Conservation (phyloP, 345 rosid species). For the Boechera stricta region DNA sequence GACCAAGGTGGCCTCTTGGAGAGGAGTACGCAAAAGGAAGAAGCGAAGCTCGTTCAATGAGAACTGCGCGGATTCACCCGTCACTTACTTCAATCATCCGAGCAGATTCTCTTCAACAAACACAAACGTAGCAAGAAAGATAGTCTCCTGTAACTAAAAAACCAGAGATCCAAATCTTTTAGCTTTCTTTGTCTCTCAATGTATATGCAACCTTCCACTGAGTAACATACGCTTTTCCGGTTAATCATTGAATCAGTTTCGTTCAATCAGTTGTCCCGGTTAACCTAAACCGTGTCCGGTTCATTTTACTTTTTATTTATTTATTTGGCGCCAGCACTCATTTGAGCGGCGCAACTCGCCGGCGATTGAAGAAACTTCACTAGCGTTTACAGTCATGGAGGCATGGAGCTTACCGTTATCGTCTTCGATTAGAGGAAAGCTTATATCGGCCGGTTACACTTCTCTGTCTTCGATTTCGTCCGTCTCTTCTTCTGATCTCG, state of each 20-base stretch:
- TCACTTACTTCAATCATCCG: conserved; percentile 85
- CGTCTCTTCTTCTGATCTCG: conserved; percentile 57
- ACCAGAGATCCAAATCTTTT: conserved; percentile 6
- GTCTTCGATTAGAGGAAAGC: conserved; percentile 70
- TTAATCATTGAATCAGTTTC: not conserved
- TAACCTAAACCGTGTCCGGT: conserved; percentile 6
- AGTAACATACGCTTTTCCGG: conserved; percentile 3
- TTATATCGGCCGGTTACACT: conserved; percentile 68
- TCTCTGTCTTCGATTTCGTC: conserved; percentile 64
- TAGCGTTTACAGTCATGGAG: conserved; percentile 56
- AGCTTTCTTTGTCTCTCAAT: not conserved
- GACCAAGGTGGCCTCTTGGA: conserved; percentile 96
- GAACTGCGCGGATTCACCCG: conserved; percentile 77
- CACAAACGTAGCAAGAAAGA: conserved; percentile 18
- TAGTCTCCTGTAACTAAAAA: conserved; percentile 26
- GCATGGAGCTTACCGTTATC: conserved; percentile 64
- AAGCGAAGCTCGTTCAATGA: conserved; percentile 81
- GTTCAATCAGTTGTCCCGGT: conserved; percentile 2
- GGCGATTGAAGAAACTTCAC: conserved; percentile 27
- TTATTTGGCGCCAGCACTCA: not conserved
- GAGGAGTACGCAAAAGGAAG: conserved; percentile 84
- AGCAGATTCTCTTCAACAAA: conserved; percentile 63
- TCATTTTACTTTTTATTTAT: not conserved
- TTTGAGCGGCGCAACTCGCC: conserved; percentile 17
- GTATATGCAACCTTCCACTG: not conserved